Evolutionary conservation across 768 basidiomycete genomes (phyloP).

Genomic region (Agaricus sinodeliciosus): DNA sequence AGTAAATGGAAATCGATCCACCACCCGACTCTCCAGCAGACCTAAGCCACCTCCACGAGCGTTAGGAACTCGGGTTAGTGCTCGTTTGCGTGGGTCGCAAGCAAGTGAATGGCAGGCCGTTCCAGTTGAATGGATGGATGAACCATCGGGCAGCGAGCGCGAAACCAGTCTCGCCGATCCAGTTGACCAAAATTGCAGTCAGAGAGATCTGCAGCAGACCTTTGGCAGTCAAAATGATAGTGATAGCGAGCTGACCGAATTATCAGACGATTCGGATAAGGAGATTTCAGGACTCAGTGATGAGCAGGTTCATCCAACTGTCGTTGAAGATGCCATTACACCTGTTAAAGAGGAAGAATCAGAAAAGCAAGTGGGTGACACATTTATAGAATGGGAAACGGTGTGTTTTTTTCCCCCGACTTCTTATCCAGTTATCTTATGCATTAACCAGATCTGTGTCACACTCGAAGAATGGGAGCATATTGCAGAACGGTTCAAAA

Average conservation of each 20-base stretch:
- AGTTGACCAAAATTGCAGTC: slow-evolving; percentile 4
- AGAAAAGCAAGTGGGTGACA: slow-evolving; percentile 1
- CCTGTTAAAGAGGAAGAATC: slow-evolving; percentile 8
- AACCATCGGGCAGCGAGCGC: slow-evolving; percentile 1
- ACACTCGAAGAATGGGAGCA: slow-evolving; percentile 83
- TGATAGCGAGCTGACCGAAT: slow-evolving; percentile 72
- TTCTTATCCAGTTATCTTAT: neutral
- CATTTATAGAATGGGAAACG: slow-evolving; percentile 89
- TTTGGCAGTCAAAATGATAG: slow-evolving; percentile 48
- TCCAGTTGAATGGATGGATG: slow-evolving; percentile 67
- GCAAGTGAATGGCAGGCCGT: slow-evolving; percentile 78
- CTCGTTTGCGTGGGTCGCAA: slow-evolving; percentile 49
- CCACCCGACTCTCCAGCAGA: slow-evolving; percentile 10
- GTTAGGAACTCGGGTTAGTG: slow-evolving; percentile 59
- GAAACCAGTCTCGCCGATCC: neutral
- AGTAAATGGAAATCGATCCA: slow-evolving; percentile 18
- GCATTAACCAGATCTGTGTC: slow-evolving; percentile 61
- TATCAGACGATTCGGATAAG: slow-evolving; percentile 43
- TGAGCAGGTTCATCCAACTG: slow-evolving; percentile 5
- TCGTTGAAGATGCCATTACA: slow-evolving; percentile 6
- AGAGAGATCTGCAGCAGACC: slow-evolving; percentile 34
- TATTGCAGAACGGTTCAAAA: slow-evolving; percentile 68
- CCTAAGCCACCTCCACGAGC: slow-evolving; percentile 21
- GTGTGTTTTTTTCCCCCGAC: slow-evolving; percentile 35
- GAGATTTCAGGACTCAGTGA: neutral